These are phyloP conservation scores for Anisogramma anomala DNA, from an alignment of 2,329 filamentous ascomycete species.

Conservation along the genomic window DNA sequence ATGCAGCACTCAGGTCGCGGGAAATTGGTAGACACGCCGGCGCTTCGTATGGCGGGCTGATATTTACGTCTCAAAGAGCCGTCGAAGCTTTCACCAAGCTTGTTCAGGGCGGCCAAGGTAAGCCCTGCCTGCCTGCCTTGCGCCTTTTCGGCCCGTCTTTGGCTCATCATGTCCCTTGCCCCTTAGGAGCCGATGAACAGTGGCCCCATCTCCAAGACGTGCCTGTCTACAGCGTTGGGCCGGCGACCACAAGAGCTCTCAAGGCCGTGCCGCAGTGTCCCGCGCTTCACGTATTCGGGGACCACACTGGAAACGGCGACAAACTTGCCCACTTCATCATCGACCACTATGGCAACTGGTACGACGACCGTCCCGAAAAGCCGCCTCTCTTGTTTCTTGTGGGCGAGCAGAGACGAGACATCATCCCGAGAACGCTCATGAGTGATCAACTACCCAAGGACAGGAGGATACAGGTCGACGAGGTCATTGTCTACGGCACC, in stretches of 20 bases:
- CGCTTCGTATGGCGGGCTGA: constrained; percentile 57
- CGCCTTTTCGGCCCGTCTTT: constrained; percentile 1
- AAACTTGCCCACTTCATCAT: constrained; percentile 68
- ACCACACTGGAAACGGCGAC: constrained; percentile 76
- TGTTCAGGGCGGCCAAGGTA: constrained; percentile 41
- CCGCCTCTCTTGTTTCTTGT: constrained; percentile 73
- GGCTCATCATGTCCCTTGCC: neutral
- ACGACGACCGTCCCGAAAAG: constrained; percentile 31
- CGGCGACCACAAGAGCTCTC: constrained; percentile 68
- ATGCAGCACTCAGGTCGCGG: constrained; percentile 33
- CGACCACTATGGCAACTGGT: constrained; percentile 55
- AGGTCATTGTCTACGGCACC: constrained; percentile 79
- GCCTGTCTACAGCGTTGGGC: constrained; percentile 66
- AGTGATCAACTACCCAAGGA: constrained; percentile 35
- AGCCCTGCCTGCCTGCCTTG: constrained; percentile 9
- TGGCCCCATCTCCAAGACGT: constrained; percentile 47
- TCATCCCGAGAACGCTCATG: constrained; percentile 75
- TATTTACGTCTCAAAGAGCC: constrained; percentile 75
- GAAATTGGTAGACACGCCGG: constrained; percentile 28
- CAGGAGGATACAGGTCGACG: constrained; percentile 55
- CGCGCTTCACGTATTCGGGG: constrained; percentile 56
- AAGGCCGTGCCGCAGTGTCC: constrained; percentile 39
- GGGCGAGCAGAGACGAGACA: constrained; percentile 77
- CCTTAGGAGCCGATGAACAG: neutral
- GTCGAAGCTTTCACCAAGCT: constrained; percentile 65